Evolutionary conservation across 495 filamentous ascomycete genomes (phyloP), one percentile per base, ranked within the genome.

Genomic region (Astrocystis sublimbata): DNA sequence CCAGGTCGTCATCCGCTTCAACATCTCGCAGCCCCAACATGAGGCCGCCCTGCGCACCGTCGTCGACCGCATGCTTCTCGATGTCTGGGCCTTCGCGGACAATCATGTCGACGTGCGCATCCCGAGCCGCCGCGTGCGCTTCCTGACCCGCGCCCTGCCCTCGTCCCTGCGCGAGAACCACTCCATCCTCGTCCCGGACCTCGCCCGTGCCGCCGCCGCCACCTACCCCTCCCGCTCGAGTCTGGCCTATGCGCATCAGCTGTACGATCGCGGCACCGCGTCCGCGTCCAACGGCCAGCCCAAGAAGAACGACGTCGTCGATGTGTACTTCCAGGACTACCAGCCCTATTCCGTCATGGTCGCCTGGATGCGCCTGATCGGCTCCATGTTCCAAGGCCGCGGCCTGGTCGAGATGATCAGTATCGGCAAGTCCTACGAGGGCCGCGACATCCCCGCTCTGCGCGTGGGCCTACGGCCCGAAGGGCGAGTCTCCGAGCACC

Each of bases 101-200:
- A 80, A 91, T 42, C 93, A 87, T 79, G 91, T 93, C n/a, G 94
- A 98, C 74, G 88, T 98, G 31, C 81, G 92, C 35, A 71, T 98
- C 28, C 78, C 88, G 33, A 84, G 91, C 70, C 87, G 89, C 65
- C 87, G 93, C 59, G 87, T 97, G 4, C 82, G 87, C 6, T 87
- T 90, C n/a, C 79, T 98, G 30, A 83, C 93, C n/a, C 89, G 86
- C 10, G 80, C 97, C 2, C 79, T 98, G 2, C 94, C 94, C 6
- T 59, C 76, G 1, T 90, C 90, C 15, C 78, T 97, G 43, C 88
- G 90, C 59, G 83, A 84, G 46, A 82, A 88, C 2, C 86, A 97
- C 69, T 83, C 83, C 1, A 82, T 87, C 21, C 74, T 97, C 59
- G 92, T 98, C 74, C 86, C 88, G 61, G 88, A 96, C 68, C 82